Conservation (phyloP, 805 yeast genomes). For the Barnettozyma californica region DNA sequence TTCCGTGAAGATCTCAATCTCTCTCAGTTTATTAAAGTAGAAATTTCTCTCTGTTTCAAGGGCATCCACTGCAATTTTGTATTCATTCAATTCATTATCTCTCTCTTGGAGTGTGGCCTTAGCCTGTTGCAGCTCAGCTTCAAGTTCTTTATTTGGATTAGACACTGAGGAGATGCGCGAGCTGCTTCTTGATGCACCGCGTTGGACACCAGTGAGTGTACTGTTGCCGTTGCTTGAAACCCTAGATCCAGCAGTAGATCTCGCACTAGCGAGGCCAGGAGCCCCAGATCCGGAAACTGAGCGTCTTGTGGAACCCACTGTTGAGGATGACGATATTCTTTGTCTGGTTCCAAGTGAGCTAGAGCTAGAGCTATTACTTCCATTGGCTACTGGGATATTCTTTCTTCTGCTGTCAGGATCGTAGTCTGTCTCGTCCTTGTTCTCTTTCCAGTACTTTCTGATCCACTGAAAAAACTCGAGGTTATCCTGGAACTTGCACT, state of each 20-base stretch:
- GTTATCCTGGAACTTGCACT: slow-evolving; percentile 90
- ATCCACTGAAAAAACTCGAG: slow-evolving; percentile 93
- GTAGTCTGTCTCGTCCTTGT: slow-evolving; percentile 62
- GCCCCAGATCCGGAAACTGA: slow-evolving; percentile 2
- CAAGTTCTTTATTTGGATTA: slow-evolving; percentile 26
- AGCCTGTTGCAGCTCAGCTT: slow-evolving; percentile 44
- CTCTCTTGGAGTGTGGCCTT: slow-evolving; percentile 35
- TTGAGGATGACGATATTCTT: slow-evolving; percentile 1
- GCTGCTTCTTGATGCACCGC: slow-evolving; percentile 14
- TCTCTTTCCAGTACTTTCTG: slow-evolving; percentile 74
- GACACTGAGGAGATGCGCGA: slow-evolving; percentile 25
- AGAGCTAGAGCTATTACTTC: not conserved
- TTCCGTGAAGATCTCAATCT: slow-evolving; percentile 77
- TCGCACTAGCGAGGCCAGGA: not conserved
- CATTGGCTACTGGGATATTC: slow-evolving; percentile 9
- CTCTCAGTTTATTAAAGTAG: slow-evolving; percentile 84
- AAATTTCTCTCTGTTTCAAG: slow-evolving; percentile 82
- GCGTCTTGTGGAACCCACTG: slow-evolving; percentile 6
- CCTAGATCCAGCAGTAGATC: slow-evolving; percentile 7
- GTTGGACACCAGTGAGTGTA: not conserved
- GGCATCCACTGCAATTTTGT: slow-evolving; percentile 54
- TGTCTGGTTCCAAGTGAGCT: slow-evolving; percentile 5
- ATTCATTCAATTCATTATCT: slow-evolving; percentile 51
- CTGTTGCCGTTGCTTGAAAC: slow-evolving; percentile 2
- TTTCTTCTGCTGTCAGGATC: slow-evolving; percentile 63